Evolutionary conservation across 2,329 filamentous ascomycete species (phyloP), one percentile per base, ranked within the genome.

Genomic region (Colletotrichum orbiculare): DNA sequence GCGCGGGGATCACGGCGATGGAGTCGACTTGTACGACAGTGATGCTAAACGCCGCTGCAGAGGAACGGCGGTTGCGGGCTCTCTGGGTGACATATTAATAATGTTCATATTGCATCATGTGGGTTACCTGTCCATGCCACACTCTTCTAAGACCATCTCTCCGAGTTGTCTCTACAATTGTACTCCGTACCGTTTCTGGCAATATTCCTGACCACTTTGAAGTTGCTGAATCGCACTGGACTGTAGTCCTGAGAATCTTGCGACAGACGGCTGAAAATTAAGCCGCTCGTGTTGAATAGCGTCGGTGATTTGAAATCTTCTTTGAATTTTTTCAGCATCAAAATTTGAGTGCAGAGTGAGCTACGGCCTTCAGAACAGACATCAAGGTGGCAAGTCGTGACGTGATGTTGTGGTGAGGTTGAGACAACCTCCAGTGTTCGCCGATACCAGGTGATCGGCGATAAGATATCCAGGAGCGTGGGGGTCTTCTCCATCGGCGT

Each of bases 391-490:
- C 25, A 33, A 10, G n/a, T 50, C 3, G 46, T 34, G 37, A 42
- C 25, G 25, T 25, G 25, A 25, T 37, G 46, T 37, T 50, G 41
- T 35, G 38, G 55, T 42, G 55, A 58, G 10, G 15, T n/a, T 10
- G 25, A 25, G 25, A 25, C 25, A 25, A 25, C 1, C 25, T 25
- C 4, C 25, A 25, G 25, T 25, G 4, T 25, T 39, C 34, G 25
- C 46, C 46, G 53, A 56, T 15, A 33, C 33, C 25, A 45, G 49
- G 13, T 60, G 41, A 46, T 25, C 43, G 52, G 52, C 43, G 43
- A 37, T 47, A 52, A 45, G 41, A 17, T 37, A 15, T 25, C 17
- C 37, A 54, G 60, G 37, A 15, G 10, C 35, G 54, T 63, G 54
- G 54, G 54, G 60, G 58, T 38, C 25, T 25, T 25, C 25, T 25